Percentiles rank a stretch among this genome's conserved stretches.
phyloP scores from a whole-genome alignment of 2,329 filamentous ascomycete species.

The Pleoardoris graminearum region DNA sequence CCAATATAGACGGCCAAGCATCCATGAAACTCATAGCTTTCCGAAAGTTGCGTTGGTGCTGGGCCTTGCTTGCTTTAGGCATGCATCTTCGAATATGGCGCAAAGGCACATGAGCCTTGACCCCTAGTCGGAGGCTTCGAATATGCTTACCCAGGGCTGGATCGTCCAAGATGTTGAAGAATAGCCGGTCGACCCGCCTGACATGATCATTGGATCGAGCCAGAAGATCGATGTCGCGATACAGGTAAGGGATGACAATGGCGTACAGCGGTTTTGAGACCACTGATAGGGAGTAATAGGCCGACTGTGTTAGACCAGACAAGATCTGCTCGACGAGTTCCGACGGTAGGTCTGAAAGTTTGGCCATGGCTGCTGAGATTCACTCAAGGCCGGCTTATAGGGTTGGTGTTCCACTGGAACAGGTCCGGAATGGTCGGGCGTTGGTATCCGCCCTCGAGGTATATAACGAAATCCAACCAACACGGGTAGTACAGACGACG shows the following conservation, averaged over 20 bases:
- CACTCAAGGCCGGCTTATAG: not conserved
- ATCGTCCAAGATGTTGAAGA: conserved; percentile 25
- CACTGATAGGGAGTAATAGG: conserved; percentile 19
- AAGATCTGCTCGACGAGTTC: conserved; percentile 33
- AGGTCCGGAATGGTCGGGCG: not conserved
- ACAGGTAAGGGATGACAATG: conserved; percentile 24
- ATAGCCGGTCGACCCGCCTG: conserved; percentile 33
- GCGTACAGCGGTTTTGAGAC: conserved; percentile 17
- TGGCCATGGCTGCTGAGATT: conserved; percentile 20
- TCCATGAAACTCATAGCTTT: conserved; percentile 17
- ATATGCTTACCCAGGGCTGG: conserved; percentile 21
- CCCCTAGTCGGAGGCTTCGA: conserved; percentile 25
- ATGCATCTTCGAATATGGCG: conserved; percentile 24
- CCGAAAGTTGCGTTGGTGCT: conserved; percentile 17
- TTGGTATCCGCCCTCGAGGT: too few relatives aligned
- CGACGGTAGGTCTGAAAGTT: conserved; percentile 22
- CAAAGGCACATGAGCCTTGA: conserved; percentile 15
- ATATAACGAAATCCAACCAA: too few relatives aligned
- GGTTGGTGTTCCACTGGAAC: not conserved
- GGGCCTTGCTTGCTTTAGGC: conserved; percentile 16
- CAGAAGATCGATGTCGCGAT: conserved; percentile 29
- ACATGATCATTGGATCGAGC: conserved; percentile 19
- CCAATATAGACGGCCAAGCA: conserved; percentile 19
- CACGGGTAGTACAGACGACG: too few relatives aligned
- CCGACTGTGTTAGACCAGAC: conserved; percentile 22